phyloP scores from a whole-genome alignment of 768 basidiomycete species.

The Guyanaporus albipodus region DNA sequence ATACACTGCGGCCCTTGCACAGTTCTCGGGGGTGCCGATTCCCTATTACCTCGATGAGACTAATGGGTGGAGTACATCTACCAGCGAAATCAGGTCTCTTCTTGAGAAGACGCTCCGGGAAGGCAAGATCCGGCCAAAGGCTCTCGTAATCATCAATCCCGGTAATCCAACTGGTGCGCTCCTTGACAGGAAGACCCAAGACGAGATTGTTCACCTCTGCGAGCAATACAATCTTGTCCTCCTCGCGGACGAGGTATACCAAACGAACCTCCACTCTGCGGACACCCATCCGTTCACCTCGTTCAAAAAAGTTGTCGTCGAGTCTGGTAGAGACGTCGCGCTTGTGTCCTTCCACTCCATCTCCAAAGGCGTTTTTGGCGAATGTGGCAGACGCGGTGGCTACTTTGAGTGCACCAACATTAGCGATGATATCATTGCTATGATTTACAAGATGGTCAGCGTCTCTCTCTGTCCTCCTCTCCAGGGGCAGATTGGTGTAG shows the following conservation, averaged over 20 bases:
- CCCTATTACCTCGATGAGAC: conserved; percentile 89
- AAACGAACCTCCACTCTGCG: conserved; percentile 79
- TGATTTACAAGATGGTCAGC: conserved; percentile 95
- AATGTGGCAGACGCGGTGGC: conserved; percentile 95
- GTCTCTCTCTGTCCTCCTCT: conserved; percentile 89
- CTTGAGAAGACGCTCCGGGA: conserved; percentile 61
- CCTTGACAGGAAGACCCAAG: conserved; percentile 67
- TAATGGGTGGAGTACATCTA: conserved; percentile 78
- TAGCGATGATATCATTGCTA: conserved; percentile 66
- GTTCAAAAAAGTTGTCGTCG: conserved; percentile 86
- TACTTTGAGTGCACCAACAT: conserved; percentile 94
- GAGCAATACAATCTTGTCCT: conserved; percentile 83
- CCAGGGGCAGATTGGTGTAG: conserved; percentile 89
- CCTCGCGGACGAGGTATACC: conserved; percentile 99
- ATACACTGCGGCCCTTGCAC: conserved; percentile 92
- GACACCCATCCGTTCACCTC: conserved; percentile 75
- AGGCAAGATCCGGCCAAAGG: conserved; percentile 61
- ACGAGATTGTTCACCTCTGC: conserved; percentile 75
- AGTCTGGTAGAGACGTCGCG: conserved; percentile 57
- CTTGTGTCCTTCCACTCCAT: conserved; percentile 97
- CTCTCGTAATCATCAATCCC: conserved; percentile 96
- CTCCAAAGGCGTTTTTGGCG: conserved; percentile 93
- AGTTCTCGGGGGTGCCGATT: conserved; percentile 71
- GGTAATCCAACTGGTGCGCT: conserved; percentile 95
- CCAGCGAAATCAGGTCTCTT: conserved; percentile 59